phyloP scores from a whole-genome alignment of 345 rosid genomes.

The Sisymbrium irio region DNA sequence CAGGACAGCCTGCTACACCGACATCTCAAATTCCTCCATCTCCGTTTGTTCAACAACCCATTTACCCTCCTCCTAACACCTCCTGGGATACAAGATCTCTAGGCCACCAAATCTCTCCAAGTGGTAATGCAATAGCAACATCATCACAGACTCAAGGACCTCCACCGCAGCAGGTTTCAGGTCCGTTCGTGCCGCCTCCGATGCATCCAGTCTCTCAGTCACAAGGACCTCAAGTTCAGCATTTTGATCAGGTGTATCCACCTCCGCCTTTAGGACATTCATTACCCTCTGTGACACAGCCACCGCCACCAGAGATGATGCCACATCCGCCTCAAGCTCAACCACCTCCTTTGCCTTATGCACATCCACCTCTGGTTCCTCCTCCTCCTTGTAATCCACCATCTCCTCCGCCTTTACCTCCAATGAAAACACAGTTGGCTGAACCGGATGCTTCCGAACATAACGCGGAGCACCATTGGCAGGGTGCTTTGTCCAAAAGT shows the following conservation, averaged over 20 bases:
- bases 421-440: constrained; percentile 42
- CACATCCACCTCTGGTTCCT: constrained; percentile 75
- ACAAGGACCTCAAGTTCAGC: constrained; percentile 63
- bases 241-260: constrained; percentile 58
- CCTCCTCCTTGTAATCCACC: constrained; percentile 82
- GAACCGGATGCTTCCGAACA: constrained; percentile 46
- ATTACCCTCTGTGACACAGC: constrained; percentile 29
- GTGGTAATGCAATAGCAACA: constrained; percentile 47
- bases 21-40: constrained; percentile 69
- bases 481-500: constrained; percentile 80
- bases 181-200: constrained; percentile 70
- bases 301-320: constrained; percentile 41
- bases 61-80: constrained; percentile 57
- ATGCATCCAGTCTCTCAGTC: constrained; percentile 73
- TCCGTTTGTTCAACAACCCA: constrained; percentile 66
- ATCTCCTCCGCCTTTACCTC: constrained; percentile 46
- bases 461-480: constrained; percentile 60
- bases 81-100: constrained; percentile 78
- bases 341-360: constrained; percentile 70
- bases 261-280: constrained; percentile 44
- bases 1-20: constrained; percentile 55
- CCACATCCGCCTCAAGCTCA: constrained; percentile 52
- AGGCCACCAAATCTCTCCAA: constrained; percentile 57
- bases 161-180: constrained; percentile 39
- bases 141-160: constrained; percentile 34